These are phyloP conservation scores for Wolfiporia cocos DNA, from an alignment of 1,284 basidiomycete species.

Conservation along the genomic window DNA sequence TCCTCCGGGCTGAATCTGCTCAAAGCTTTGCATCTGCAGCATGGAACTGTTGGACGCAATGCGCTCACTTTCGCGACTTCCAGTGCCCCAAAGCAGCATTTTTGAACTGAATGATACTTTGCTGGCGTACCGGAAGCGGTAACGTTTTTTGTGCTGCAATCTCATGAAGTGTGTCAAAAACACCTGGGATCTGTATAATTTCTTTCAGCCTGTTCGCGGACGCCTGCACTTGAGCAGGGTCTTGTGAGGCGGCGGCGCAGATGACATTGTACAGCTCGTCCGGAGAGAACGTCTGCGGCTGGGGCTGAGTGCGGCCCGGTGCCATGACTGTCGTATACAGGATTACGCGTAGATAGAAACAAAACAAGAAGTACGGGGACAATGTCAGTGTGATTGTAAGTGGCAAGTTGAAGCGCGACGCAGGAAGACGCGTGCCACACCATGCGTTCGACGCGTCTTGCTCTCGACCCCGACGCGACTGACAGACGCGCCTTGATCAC, in stretches of 20 bases:
- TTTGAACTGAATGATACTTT: constrained; percentile 80
- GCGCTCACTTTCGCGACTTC: constrained; percentile 63
- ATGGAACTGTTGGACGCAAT: too few relatives aligned
- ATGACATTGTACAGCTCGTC: constrained; percentile 63
- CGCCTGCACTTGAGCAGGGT: constrained; percentile 48
- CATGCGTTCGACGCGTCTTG: too few relatives aligned
- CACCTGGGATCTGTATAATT: constrained; percentile 60
- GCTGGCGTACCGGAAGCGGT: constrained; percentile 61
- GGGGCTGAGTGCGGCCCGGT: constrained; percentile 9
- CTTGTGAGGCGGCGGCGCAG: constrained; percentile 63
- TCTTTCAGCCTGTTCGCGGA: constrained; percentile 60
- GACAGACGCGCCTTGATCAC: too few relatives aligned
- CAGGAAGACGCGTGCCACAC: not conserved
- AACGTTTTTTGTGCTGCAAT: constrained; percentile 57
- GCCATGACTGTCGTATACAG: not conserved
- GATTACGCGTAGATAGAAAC: not conserved
- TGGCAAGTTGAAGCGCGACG: constrained; percentile 1
- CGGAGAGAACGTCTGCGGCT: constrained; percentile 33
- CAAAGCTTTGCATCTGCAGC: too few relatives aligned
- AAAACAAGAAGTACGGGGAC: not conserved
- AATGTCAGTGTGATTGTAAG: not conserved
- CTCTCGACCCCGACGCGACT: too few relatives aligned
- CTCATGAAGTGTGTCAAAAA: constrained; percentile 63
- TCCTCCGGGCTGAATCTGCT: constrained; percentile 64
- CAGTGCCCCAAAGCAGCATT: constrained; percentile 63